Percentiles rank a stretch among this genome's conserved stretches.
Evolutionary conservation across 768 basidiomycete species (phyloP).

Genomic region (Boletus sp.): DNA sequence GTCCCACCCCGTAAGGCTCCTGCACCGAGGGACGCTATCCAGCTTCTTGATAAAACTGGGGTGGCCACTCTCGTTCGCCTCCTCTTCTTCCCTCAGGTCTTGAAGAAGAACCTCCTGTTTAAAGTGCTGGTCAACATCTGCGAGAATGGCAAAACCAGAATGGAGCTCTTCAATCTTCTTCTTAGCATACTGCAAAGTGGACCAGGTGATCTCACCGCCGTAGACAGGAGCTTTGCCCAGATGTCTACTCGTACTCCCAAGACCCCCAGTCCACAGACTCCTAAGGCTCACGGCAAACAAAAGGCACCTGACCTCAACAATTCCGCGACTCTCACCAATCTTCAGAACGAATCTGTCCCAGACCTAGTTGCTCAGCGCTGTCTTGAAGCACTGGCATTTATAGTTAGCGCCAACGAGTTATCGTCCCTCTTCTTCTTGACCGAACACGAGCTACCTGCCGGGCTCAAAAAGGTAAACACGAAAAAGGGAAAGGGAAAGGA

Average conservation of each 20-base stretch:
- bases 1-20: slow-evolving; percentile 47
- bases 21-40: slow-evolving; percentile 81
- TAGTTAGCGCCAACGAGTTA: slow-evolving; percentile 80
- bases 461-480: slow-evolving; percentile 61
- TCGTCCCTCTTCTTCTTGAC: slow-evolving; percentile 93
- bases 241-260: slow-evolving; percentile 76
- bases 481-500: slow-evolving; percentile 98
- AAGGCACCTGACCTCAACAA: slow-evolving; percentile 55
- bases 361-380: slow-evolving; percentile 94
- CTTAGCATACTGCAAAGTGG: slow-evolving; percentile 95
- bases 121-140: slow-evolving; percentile 93
- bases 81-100: slow-evolving; percentile 93
- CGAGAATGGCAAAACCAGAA: slow-evolving; percentile 89
- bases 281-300: slow-evolving; percentile 65
- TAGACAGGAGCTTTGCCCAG: slow-evolving; percentile 92
- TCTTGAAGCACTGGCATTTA: slow-evolving; percentile 84
- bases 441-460: slow-evolving; percentile 88
- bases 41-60: slow-evolving; percentile 86
- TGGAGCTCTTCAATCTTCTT: slow-evolving; percentile 90
- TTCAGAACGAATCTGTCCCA: slow-evolving; percentile 79
- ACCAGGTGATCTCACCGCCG: slow-evolving; percentile 84
- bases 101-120: slow-evolving; percentile 81
- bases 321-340: slow-evolving; percentile 47
- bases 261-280: slow-evolving; percentile 37
- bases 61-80: slow-evolving; percentile 88